Evolutionary conservation across 2,329 filamentous ascomycete genomes (phyloP).

Genomic region (Nigrospora oryzae): DNA sequence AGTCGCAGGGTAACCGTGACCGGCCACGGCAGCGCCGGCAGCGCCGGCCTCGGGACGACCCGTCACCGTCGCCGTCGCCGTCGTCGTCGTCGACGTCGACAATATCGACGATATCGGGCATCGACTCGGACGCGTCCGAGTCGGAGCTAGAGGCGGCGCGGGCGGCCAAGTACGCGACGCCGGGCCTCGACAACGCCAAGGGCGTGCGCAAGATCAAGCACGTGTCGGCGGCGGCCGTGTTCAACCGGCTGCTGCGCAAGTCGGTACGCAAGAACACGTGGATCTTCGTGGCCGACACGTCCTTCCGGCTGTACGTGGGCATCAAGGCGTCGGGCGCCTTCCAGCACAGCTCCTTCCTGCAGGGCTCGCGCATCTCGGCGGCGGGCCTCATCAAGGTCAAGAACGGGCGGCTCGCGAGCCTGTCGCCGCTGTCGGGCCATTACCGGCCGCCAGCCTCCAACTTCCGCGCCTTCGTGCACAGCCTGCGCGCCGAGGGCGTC

Average conservation of each 20-base stretch:
- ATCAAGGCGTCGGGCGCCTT: constrained; percentile 86
- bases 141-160: constrained; percentile 47
- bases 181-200: constrained; percentile 52
- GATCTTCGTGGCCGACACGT: constrained; percentile 88
- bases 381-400: constrained; percentile 83
- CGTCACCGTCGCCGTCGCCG: constrained; percentile 11
- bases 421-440: constrained; percentile 69
- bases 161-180: constrained; percentile 56
- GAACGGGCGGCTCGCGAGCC: constrained; percentile 64
- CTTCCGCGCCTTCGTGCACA: constrained; percentile 73
- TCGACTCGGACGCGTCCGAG: constrained; percentile 35
- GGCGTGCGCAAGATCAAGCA: constrained; percentile 48
- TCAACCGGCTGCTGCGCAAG: constrained; percentile 71
- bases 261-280: constrained; percentile 81
- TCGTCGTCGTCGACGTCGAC: constrained; percentile 46
- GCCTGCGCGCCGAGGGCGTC: constrained; percentile 61
- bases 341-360: constrained; percentile 84
- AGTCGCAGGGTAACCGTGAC: constrained; percentile 17
- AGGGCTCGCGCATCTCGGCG: constrained; percentile 71
- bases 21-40: constrained; percentile 15
- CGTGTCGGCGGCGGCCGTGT: constrained; percentile 61
- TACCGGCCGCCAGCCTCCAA: constrained; percentile 79
- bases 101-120: constrained; percentile 24
- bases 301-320: constrained; percentile 77
- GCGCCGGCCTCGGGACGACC: constrained; percentile 8